Conservation (phyloP, 148 eudicot species). For the Pharnaceum exiguum region DNA sequence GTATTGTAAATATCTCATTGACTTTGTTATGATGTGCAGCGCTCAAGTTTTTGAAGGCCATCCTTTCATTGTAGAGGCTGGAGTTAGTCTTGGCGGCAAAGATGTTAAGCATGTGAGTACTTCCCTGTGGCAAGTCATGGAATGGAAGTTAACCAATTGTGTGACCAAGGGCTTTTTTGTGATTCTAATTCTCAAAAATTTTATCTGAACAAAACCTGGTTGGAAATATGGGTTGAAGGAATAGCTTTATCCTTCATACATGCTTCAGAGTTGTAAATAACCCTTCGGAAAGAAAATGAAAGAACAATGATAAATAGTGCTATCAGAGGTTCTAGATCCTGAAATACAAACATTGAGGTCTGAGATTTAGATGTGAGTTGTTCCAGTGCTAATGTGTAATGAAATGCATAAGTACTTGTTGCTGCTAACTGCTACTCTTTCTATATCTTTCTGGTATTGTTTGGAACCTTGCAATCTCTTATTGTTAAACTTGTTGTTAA, state of each 20-base stretch:
- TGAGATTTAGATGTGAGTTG: too few relatives aligned
- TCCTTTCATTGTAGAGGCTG: conserved; percentile 95
- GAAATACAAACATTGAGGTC: too few relatives aligned
- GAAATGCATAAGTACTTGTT: background rate
- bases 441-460: too few relatives aligned
- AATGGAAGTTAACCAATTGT: background rate
- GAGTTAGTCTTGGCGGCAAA: conserved; percentile 97
- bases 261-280: background rate
- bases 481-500: background rate
- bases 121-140: background rate
- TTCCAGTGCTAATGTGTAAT: too few relatives aligned
- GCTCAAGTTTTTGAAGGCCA: conserved; percentile 99
- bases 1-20: background rate
- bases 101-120: conserved; percentile 92
- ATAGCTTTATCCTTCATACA: background rate
- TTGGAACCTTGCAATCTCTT: background rate
- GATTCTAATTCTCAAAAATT: too few relatives aligned
- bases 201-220: too few relatives aligned
- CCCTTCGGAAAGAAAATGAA: background rate
- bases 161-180: too few relatives aligned
- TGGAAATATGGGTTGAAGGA: background rate
- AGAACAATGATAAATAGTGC: background rate
- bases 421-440: background rate
- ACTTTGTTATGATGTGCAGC: conserved; percentile 35
- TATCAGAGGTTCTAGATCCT: too few relatives aligned